Evolutionary conservation across 768 basidiomycete genomes (phyloP), one percentile per base, ranked within the genome.

Genomic region (Boletus coccyginus): DNA sequence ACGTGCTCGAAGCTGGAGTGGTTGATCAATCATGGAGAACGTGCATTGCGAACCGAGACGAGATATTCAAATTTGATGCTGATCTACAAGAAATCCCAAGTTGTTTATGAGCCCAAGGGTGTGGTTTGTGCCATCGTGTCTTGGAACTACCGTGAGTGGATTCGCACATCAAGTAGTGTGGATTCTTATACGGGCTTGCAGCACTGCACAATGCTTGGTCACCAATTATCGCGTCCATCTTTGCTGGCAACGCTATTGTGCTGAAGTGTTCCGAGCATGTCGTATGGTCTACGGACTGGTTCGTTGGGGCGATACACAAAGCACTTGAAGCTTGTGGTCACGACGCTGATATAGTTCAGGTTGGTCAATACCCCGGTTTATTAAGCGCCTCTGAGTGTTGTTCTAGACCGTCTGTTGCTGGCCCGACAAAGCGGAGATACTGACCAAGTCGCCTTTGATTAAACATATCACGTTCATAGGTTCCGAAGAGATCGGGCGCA

Each of bases 401-500:
- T 40, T 43, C 38, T 33, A 89, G 84, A 78, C 93, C 17, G 88
- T 94, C 29, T 88, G 88, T 59, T 97, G 94, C 68, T 90, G 85
- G 69, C 95, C 96, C 0, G 88, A 94, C 39, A 81, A 92, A 60
- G 97, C 94, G 1, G 83, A 87, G 47, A 83, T 83, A 1, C 71
- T 99, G 45, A 98, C 94, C 0, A 83, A 75, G 70, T 86, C 88
- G 1, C 84, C 90, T 0, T 65, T 80, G 29, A 88, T 99, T 58
- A 91, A 89, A 65, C 97, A 99, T 65, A 95, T 98, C 59, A 97
- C 94, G 2, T 96, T 96, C 68, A 94, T 95, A 67, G 89, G 92
- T 27, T 92, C 90, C 6, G 89, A 90, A 63, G 74, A 75, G 47
- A 82, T 92, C 46, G 92, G 92, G 32, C 85, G 87, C 46, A 84